Evolutionary conservation across 2,329 filamentous ascomycete species (phyloP).

Genomic region (Hypocreales sp.): DNA sequence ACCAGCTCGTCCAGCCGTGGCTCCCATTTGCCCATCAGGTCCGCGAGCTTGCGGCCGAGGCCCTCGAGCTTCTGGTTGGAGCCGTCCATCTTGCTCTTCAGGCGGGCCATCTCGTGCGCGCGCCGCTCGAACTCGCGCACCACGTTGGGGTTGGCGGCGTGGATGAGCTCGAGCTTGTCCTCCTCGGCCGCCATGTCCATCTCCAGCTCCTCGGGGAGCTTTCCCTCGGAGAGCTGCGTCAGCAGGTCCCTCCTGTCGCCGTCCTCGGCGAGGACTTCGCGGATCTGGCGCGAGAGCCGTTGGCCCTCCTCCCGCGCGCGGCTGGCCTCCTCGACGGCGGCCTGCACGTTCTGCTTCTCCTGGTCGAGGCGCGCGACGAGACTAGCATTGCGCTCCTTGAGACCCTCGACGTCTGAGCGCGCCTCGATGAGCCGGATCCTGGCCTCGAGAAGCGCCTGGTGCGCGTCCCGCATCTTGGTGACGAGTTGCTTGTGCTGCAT

Average conservation of each 20-base stretch:
- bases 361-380: conserved; percentile 37
- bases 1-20: conserved; percentile 67
- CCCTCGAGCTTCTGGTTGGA: conserved; percentile 38
- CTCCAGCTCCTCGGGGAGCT: conserved; percentile 48
- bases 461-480: conserved; percentile 42
- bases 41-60: conserved; percentile 41
- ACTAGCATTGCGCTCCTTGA: conserved; percentile 49
- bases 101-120: conserved; percentile 49
- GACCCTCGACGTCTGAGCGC: conserved; percentile 55
- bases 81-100: conserved; percentile 40
- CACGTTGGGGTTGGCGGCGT: conserved; percentile 59
- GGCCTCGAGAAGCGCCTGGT: conserved; percentile 50
- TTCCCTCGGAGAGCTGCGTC: conserved; percentile 26
- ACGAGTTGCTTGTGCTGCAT: conserved; percentile 43
- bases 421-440: conserved; percentile 66
- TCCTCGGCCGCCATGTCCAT: conserved; percentile 59
- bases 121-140: conserved; percentile 66
- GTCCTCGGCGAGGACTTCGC: conserved; percentile 21
- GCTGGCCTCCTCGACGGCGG: conserved; percentile 23
- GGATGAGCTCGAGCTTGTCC: conserved; percentile 64
- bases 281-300: conserved; percentile 17
- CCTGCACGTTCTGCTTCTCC: conserved; percentile 20
- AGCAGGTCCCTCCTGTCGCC: conserved; percentile 25
- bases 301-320: conserved; percentile 17
- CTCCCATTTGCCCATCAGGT: conserved; percentile 64